These are phyloP conservation scores for Mortierella sp. DNA, from an alignment of 371 early-diverging fungal species.

Conservation along the genomic window DNA sequence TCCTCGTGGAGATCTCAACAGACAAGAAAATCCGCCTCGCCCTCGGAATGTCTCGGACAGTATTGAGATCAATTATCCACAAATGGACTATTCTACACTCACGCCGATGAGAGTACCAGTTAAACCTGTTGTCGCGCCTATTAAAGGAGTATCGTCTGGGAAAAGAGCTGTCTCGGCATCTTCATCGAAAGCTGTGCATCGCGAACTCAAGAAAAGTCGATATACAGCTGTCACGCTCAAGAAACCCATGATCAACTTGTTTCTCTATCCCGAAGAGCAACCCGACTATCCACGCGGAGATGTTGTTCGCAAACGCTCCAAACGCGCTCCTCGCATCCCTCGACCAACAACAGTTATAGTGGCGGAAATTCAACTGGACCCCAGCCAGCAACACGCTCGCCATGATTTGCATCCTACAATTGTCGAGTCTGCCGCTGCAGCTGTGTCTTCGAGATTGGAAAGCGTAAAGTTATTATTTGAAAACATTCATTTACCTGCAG, in stretches of 20 bases:
- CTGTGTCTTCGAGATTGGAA: slow-evolving; percentile 9
- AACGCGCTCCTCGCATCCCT: background rate
- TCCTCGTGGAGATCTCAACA: slow-evolving; percentile 6
- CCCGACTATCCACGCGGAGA: slow-evolving; percentile 27
- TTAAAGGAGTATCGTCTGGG: background rate
- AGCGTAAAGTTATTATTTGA: slow-evolving; percentile 1
- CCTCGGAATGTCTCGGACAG: slow-evolving; percentile 4
- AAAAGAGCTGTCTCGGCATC: background rate
- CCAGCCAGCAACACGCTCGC: slow-evolving; percentile 20
- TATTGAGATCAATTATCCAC: slow-evolving; percentile 10
- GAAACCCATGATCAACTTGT: slow-evolving; percentile 11
- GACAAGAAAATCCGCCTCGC: slow-evolving; percentile 21
- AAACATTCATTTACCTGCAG: background rate
- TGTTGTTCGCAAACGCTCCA: background rate
- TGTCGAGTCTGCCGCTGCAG: slow-evolving; percentile 20
- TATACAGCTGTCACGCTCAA: slow-evolving; percentile 13
- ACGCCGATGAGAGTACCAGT: background rate
- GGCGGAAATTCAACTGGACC: slow-evolving; percentile 29
- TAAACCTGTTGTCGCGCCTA: background rate
- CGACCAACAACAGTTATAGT: background rate
- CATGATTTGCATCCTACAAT: slow-evolving; percentile 41
- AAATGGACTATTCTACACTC: background rate
- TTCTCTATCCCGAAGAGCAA: slow-evolving; percentile 31
- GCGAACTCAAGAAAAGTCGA: slow-evolving; percentile 10
- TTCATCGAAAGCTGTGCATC: background rate